A percentile compares a stretch with the other conserved stretches of the same genome.
Evolutionary conservation across 345 rosid genomes (phyloP).

Genomic region (Aegle marmelos): DNA sequence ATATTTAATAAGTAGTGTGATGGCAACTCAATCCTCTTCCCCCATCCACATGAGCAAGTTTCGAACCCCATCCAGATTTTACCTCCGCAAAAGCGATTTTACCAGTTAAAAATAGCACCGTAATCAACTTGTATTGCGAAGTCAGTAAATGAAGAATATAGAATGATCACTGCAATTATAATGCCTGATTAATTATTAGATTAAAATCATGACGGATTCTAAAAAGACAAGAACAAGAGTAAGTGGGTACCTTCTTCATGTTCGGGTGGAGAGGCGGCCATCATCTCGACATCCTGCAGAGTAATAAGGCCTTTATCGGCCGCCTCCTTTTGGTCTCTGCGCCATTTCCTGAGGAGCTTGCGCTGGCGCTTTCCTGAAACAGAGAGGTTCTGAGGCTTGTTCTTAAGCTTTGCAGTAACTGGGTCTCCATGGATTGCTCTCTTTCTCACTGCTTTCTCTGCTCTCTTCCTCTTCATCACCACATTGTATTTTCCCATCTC

Average conservation of each 20-base stretch:
- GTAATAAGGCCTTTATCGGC: slow-evolving; percentile 65
- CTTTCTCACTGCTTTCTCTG: slow-evolving; percentile 46
- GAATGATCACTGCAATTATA: not conserved
- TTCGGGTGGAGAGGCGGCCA: slow-evolving; percentile 61
- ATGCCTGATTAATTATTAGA: too few species aligned
- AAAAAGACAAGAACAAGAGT: not conserved
- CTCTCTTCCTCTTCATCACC: slow-evolving; percentile 72
- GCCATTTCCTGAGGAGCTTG: slow-evolving; percentile 78
- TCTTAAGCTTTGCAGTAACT: slow-evolving; percentile 49
- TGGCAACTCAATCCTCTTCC: too few species aligned
- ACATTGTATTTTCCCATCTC: slow-evolving; percentile 86
- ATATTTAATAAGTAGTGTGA: too few species aligned
- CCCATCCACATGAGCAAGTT: too few species aligned
- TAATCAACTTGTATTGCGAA: not conserved
- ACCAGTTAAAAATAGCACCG: too few species aligned
- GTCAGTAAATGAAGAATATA: not conserved
- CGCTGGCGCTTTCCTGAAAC: slow-evolving; percentile 80
- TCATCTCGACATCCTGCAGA: slow-evolving; percentile 78
- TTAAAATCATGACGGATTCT: too few species aligned
- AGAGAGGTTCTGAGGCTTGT: slow-evolving; percentile 37
- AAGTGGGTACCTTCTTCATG: slow-evolving; percentile 14
- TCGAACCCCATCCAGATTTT: too few species aligned
- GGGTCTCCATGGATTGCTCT: slow-evolving; percentile 73
- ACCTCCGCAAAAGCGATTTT: too few species aligned
- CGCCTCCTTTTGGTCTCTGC: slow-evolving; percentile 72